Evolutionary conservation across 2,329 filamentous ascomycete genomes (phyloP), one percentile per base, ranked within the genome.

Genomic region (Zalaria sp.): DNA sequence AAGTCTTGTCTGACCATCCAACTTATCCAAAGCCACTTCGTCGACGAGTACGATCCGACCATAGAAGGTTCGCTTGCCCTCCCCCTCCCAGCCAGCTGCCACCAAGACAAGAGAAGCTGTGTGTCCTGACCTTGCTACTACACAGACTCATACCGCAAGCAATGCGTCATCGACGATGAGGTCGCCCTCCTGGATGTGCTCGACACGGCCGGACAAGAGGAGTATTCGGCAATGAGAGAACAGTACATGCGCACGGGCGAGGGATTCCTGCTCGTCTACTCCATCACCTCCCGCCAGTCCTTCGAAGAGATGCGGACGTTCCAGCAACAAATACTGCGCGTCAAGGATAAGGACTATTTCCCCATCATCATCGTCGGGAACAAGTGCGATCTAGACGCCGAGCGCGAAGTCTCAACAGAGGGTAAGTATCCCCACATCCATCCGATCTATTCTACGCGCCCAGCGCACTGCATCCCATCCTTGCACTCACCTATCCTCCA

Each of bases 281-380:
- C 88, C 53, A 98, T 98, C 70, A 95, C 85, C 43, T 95, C 89
- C 58, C 79, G 88, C 58, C 88, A 95, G 67, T 93, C 85, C 57
- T 96, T 95, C 58, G 89, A 98, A 62, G 91, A 98, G 70, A 96
- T 98, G 64, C 83, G 87, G 67, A 94, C 87, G 38, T 96, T 96
- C 68, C 88, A 96, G 67, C 88, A 96, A 72, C 91, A 98, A 67
- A 98, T 98, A 61, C 73, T 98, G 53, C 73, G 91, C 54, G 91
- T 98, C 56, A 98, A 98, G 75, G 91, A 96, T 71, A 96, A 94
- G 77, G 91, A 98, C 68, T 94, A 95, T 65, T 98, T 98, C 72
- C 91, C 91, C 54, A 96, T 98, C 72, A 94, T 96, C 44, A 84
- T 98, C 37, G 91, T 96, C 35, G 91, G 87, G 55, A 98, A 98